Evolutionary conservation across 306 rosid species (phyloP).

Genomic region (Quercus alba): DNA sequence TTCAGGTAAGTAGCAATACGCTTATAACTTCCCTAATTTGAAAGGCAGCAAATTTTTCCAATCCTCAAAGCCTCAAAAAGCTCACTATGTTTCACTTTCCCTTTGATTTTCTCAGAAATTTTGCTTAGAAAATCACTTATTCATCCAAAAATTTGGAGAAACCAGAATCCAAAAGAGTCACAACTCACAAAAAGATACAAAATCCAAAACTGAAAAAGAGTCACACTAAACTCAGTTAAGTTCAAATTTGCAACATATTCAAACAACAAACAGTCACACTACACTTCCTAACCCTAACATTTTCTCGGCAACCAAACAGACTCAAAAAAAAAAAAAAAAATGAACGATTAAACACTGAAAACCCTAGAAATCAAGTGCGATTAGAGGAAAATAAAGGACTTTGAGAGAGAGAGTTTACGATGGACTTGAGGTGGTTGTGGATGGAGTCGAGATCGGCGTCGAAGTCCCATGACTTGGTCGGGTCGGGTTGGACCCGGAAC

Average conservation of each 20-base stretch:
- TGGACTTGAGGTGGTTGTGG: conserved; percentile 57
- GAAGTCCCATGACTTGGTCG: conserved; percentile 32
- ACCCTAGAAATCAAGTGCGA: not conserved
- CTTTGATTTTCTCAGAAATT: not conserved
- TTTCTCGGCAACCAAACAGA: not conserved
- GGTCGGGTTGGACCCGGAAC: conserved; percentile 4
- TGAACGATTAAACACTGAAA: not conserved
- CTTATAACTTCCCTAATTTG: not conserved
- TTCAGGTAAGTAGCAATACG: not conserved
- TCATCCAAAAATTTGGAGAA: not conserved
- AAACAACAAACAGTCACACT: not conserved
- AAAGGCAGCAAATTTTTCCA: too few relatives aligned
- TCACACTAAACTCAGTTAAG: not conserved
- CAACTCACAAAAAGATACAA: not conserved
- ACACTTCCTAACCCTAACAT: not conserved
- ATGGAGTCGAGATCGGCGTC: conserved; percentile 43
- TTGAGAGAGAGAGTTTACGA: conserved; percentile 23
- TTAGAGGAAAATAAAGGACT: not conserved
- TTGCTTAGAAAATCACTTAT: not conserved
- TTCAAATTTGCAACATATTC: not conserved
- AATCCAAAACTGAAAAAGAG: not conserved
- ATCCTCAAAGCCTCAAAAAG: not conserved
- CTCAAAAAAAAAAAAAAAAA: not conserved
- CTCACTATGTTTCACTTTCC: not conserved
- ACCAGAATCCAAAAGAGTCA: not conserved